These are phyloP conservation scores for Corymbia citriodora DNA, from an alignment of 441 rosid genomes.

Conservation along the genomic window DNA sequence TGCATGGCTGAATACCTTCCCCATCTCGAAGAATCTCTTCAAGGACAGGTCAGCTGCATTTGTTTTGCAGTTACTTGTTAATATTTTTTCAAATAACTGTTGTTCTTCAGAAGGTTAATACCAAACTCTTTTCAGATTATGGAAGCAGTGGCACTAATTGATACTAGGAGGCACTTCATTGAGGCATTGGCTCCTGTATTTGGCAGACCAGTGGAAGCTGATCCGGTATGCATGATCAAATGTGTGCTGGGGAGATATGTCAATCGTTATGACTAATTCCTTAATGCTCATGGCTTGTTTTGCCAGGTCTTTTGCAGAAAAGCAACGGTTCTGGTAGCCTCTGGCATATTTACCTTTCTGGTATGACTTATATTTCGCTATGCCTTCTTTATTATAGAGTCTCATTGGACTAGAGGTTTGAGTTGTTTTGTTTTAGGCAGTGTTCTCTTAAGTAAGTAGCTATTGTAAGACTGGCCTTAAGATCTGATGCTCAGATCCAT, in stretches of 20 bases:
- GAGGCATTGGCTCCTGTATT: conserved; percentile 62
- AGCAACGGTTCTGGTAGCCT: conserved; percentile 60
- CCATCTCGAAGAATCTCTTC: conserved; percentile 77
- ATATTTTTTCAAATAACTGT: neutral
- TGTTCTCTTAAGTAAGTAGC: neutral
- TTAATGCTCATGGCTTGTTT: conserved; percentile 14
- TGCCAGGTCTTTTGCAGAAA: conserved; percentile 75
- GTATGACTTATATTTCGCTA: conserved; percentile 23
- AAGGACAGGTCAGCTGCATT: conserved; percentile 58
- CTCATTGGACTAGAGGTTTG: neutral
- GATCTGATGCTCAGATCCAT: neutral
- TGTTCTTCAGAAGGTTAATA: neutral
- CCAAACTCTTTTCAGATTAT: conserved; percentile 29
- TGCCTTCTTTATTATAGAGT: neutral
- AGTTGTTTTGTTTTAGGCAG: neutral
- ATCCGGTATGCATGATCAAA: conserved; percentile 50
- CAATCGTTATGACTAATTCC: conserved; percentile 3
- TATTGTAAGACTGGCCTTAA: neutral
- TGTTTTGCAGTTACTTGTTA: conserved; percentile 2
- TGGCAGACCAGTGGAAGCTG: conserved; percentile 93
- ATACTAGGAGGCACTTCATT: conserved; percentile 60
- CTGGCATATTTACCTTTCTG: conserved; percentile 78
- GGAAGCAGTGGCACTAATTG: conserved; percentile 74
- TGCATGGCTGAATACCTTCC: conserved; percentile 99
- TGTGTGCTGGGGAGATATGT: neutral